A percentile compares a stretch with the other conserved stretches of the same genome.
Evolutionary conservation across 345 rosid genomes (phyloP).

Genomic region (Aethionema arabicum): DNA sequence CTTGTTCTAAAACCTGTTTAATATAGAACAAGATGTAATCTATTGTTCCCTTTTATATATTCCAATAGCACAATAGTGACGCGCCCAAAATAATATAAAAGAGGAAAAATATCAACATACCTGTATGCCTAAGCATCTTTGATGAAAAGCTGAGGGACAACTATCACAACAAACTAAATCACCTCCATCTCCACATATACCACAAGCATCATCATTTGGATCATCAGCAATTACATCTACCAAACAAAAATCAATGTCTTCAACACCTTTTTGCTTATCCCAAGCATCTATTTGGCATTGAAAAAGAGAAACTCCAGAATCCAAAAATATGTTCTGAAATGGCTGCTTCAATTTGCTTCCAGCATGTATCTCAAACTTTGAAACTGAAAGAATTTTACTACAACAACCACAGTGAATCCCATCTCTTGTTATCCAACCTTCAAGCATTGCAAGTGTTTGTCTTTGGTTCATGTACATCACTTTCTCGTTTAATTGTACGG

Average conservation of each 20-base stretch:
- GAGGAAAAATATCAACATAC: slow-evolving; percentile 37
- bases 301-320: slow-evolving; percentile 68
- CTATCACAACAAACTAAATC: slow-evolving; percentile 86
- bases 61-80: background rate
- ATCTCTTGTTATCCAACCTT: slow-evolving; percentile 73
- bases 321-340: slow-evolving; percentile 65
- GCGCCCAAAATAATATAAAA: background rate
- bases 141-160: slow-evolving; percentile 89
- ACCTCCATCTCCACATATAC: slow-evolving; percentile 93
- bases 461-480: slow-evolving; percentile 70
- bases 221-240: slow-evolving; percentile 65
- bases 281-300: slow-evolving; percentile 83
- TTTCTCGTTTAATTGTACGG: slow-evolving; percentile 54
- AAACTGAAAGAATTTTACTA: slow-evolving; percentile 59
- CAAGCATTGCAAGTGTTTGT: slow-evolving; percentile 43
- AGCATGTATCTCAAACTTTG: slow-evolving; percentile 81
- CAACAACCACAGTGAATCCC: slow-evolving; percentile 95
- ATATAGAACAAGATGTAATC: background rate
- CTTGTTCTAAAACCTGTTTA: slow-evolving; percentile 13
- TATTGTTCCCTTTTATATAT: slow-evolving; percentile 4
- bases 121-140: slow-evolving; percentile 67
- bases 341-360: slow-evolving; percentile 75
- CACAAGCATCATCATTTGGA: slow-evolving; percentile 94
- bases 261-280: slow-evolving; percentile 56
- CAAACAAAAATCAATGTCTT: slow-evolving; percentile 46